Conservation (phyloP, 345 rosid species). For the Aurinia saxatilis region DNA sequence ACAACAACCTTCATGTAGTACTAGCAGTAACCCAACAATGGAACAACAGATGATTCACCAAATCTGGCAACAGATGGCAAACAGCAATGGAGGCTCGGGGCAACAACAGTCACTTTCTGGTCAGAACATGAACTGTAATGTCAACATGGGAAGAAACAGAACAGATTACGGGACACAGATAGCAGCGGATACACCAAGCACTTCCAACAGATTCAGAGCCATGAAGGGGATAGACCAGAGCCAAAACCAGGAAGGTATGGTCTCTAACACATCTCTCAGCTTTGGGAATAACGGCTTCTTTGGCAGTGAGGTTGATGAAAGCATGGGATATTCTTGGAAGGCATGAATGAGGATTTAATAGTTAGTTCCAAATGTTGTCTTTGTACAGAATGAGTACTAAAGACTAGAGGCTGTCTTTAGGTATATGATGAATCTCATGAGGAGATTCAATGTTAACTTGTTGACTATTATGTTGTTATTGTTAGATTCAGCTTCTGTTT, state of each 20-base stretch:
- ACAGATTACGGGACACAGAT: constrained; percentile 20
- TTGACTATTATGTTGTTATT: background rate
- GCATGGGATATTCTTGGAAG: constrained; percentile 63
- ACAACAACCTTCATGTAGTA: constrained; percentile 30
- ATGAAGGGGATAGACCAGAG: constrained; percentile 28
- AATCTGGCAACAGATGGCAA: constrained; percentile 69
- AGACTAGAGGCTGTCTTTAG: constrained; percentile 18
- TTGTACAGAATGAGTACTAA: constrained; percentile 21
- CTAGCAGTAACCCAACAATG: constrained; percentile 55
- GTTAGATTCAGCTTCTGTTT: constrained; percentile 18
- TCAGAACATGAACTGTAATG: constrained; percentile 30
- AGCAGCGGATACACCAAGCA: constrained; percentile 30
- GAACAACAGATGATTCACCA: constrained; percentile 85
- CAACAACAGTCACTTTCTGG: constrained; percentile 25
- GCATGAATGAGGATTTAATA: constrained; percentile 14
- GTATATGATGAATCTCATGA: constrained; percentile 22
- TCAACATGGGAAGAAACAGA: constrained; percentile 34
- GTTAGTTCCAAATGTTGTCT: constrained; percentile 3
- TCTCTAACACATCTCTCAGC: constrained; percentile 57
- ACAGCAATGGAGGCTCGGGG: constrained; percentile 23
- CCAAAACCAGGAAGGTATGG: constrained; percentile 46
- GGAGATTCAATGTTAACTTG: constrained; percentile 11
- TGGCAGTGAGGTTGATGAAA: constrained; percentile 60
- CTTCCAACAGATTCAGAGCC: constrained; percentile 78
- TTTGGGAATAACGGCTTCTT: constrained; percentile 56